phyloP scores from a whole-genome alignment of 352 stramenopile genomes.

The Pythium dissotocum region DNA sequence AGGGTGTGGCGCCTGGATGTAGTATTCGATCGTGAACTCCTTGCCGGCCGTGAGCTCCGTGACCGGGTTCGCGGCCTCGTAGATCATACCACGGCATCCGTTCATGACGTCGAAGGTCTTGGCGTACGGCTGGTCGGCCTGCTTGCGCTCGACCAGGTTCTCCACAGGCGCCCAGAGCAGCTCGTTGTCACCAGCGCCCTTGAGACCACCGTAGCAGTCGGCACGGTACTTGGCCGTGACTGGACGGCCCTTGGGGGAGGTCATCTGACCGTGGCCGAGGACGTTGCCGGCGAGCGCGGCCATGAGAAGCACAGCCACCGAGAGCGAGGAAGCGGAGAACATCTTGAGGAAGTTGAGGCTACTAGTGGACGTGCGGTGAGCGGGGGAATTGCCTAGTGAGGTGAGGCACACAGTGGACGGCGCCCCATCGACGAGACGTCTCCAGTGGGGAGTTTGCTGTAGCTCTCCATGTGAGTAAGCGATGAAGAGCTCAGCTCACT shows the following conservation, averaged over 20 bases:
- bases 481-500: not conserved
- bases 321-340: slow-evolving; percentile 12
- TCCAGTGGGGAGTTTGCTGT: not conserved
- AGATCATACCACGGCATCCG: slow-evolving; percentile 56
- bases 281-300: slow-evolving; percentile 16
- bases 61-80: slow-evolving; percentile 45
- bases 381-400: slow-evolving; percentile 1
- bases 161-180: slow-evolving; percentile 55
- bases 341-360: not conserved
- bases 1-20: slow-evolving; percentile 59
- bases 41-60: slow-evolving; percentile 42
- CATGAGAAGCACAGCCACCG: slow-evolving; percentile 3
- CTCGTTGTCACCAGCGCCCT: slow-evolving; percentile 50
- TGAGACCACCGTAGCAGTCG: slow-evolving; percentile 43
- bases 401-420: not conserved
- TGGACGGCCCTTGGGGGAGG: slow-evolving; percentile 16
- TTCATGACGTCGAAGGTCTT: slow-evolving; percentile 62
- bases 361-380: slow-evolving; percentile 7
- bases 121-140: slow-evolving; percentile 40
- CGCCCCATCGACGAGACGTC: not conserved
- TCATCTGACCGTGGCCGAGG: slow-evolving; percentile 31
- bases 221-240: slow-evolving; percentile 39
- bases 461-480: not conserved
- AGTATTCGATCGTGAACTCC: slow-evolving; percentile 49
- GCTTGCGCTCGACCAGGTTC: slow-evolving; percentile 50